These are phyloP conservation scores for Collybiopsis luxurians DNA, from an alignment of 768 basidiomycete species.

Conservation along the genomic window DNA sequence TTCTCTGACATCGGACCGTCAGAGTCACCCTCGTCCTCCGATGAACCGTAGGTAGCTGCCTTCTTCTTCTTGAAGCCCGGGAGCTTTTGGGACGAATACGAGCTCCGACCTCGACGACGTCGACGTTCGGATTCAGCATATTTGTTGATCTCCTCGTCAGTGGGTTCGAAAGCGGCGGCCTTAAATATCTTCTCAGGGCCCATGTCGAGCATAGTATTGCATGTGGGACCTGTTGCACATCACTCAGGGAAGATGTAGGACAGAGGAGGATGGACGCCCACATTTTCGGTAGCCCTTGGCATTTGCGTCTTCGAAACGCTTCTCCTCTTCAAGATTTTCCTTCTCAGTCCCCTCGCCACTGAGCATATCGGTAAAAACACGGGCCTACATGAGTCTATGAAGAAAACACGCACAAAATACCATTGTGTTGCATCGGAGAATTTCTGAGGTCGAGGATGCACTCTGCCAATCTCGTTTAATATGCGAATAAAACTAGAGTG, in stretches of 20 bases:
- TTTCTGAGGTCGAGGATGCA: constrained; percentile 54
- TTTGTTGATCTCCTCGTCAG: constrained; percentile 50
- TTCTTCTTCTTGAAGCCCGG: constrained; percentile 8
- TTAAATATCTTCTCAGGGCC: constrained; percentile 52
- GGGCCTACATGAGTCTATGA: neutral
- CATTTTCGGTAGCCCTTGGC: constrained; percentile 61
- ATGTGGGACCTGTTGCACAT: constrained; percentile 51
- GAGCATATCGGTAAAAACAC: neutral
- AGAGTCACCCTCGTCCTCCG: constrained; percentile 19
- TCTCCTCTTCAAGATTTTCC: constrained; percentile 53
- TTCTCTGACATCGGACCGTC: constrained; percentile 10
- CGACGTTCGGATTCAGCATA: constrained; percentile 20
- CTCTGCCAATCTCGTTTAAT: constrained; percentile 29
- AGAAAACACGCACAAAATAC: constrained; percentile 49
- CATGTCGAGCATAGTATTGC: constrained; percentile 63
- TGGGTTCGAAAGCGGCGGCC: constrained; percentile 66
- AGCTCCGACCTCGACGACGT: neutral
- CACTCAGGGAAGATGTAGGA: neutral
- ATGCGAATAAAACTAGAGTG: neutral
- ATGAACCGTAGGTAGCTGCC: constrained; percentile 7
- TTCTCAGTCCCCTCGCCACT: constrained; percentile 57
- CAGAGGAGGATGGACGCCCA: constrained; percentile 23
- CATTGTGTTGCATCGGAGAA: constrained; percentile 51
- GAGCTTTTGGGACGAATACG: constrained; percentile 17
- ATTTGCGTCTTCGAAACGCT: constrained; percentile 52